Conservation (phyloP, 225 moss, liverwort and hornwort species). For the Bryoerythrophyllum caledonicum region DNA sequence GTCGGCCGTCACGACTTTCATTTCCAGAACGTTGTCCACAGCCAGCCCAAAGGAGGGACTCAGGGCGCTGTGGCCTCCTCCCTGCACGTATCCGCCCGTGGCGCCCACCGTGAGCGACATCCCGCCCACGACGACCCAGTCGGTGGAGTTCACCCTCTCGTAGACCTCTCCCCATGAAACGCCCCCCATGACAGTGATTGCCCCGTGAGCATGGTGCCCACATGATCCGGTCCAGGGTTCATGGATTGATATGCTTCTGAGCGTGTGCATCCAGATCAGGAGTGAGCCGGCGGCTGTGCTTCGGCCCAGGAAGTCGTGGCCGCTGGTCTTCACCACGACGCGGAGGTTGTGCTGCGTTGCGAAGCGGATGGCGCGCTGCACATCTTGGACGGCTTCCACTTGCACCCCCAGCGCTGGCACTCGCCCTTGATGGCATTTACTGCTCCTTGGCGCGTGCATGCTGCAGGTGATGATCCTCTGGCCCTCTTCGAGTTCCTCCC, state of each 20-base stretch:
- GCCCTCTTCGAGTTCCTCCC: constrained; percentile 39
- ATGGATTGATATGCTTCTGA: constrained; percentile 33
- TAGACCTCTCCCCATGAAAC: constrained; percentile 48
- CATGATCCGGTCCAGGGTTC: constrained; percentile 14
- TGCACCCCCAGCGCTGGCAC: constrained; percentile 42
- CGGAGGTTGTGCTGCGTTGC: constrained; percentile 39
- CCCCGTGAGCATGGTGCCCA: constrained; percentile 12
- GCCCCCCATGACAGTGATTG: constrained; percentile 37
- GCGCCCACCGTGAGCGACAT: constrained; percentile 39
- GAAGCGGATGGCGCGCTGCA: constrained; percentile 36
- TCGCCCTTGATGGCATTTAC: constrained; percentile 33
- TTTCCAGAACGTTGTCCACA: constrained; percentile 40
- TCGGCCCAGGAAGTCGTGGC: constrained; percentile 49
- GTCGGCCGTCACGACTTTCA: constrained; percentile 44
- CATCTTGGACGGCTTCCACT: constrained; percentile 34
- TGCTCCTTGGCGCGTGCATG: constrained; percentile 21
- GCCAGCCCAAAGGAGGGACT: constrained; percentile 42
- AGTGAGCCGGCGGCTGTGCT: constrained; percentile 42
- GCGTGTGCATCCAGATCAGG: constrained; percentile 48
- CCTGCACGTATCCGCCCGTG: constrained; percentile 45
- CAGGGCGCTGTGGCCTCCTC: constrained; percentile 45
- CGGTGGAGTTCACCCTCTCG: constrained; percentile 28
- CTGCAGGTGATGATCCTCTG: constrained; percentile 18
- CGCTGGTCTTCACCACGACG: constrained; percentile 45
- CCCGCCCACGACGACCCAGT: constrained; percentile 34